These are phyloP conservation scores for Dactylis glomerata DNA, from an alignment of 176 grass and related monocot genomes.

Conservation along the genomic window DNA sequence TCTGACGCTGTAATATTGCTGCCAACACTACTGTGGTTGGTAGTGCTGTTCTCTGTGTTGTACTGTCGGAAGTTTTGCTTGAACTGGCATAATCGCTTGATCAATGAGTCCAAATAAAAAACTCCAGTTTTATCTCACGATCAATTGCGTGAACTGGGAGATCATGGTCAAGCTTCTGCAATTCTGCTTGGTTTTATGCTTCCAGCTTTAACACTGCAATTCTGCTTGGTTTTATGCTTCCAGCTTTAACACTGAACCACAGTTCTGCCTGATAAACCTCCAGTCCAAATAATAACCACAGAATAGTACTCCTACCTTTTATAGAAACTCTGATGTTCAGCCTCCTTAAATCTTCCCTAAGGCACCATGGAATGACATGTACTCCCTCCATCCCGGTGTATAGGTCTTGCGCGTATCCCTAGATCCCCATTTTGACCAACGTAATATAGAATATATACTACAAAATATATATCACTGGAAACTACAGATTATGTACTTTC, in stretches of 20 bases:
- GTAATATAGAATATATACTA: no score
- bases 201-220: background rate
- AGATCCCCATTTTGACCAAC: no score
- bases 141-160: no score
- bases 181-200: background rate
- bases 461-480: no score
- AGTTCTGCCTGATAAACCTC: background rate
- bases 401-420: no score
- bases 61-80: background rate
- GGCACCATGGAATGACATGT: no score
- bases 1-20: background rate
- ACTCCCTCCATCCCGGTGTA: no score
- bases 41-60: background rate
- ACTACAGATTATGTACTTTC: no score
- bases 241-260: background rate
- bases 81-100: background rate
- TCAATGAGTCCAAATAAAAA: background rate
- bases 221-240: background rate
- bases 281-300: background rate
- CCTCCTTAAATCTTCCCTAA: no score
- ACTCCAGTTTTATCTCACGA: no score
- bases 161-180: background rate
- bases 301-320: background rate
- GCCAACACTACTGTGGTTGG: background rate
- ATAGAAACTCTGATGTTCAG: background rate